These are phyloP conservation scores for Selaginella tamariscina DNA, from an alignment of 75 land plant species.

Conservation along the genomic window DNA sequence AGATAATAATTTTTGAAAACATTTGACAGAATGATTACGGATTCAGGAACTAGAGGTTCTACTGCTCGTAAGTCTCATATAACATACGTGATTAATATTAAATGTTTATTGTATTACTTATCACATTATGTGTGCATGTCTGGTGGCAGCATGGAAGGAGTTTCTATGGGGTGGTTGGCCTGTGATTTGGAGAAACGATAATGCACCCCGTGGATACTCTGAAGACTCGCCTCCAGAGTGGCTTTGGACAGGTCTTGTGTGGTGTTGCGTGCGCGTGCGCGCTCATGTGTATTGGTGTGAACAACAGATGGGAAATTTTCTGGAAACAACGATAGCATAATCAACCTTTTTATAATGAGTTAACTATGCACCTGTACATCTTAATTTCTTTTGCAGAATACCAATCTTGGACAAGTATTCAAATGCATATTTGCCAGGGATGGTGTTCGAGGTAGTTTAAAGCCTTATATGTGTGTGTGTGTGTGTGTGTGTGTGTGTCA, in stretches of 20 bases:
- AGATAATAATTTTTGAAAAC: no score
- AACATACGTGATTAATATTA: no score
- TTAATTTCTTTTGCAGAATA: slow-evolving; percentile 3
- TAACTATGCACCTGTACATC: no score
- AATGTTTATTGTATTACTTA: no score
- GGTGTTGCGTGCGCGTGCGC: no score
- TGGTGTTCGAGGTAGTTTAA: slow-evolving; percentile 11
- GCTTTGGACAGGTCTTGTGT: slow-evolving; percentile 15
- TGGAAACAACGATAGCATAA: no score
- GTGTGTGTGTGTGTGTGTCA: no score
- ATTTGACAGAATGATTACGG: neutral
- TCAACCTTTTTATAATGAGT: no score
- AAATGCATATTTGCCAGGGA: neutral
- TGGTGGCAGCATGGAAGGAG: slow-evolving; percentile 62
- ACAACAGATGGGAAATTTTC: no score
- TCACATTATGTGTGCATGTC: neutral
- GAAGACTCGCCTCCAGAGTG: slow-evolving; percentile 87
- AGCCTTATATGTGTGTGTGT: no score
- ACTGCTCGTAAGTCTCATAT: neutral
- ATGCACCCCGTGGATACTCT: slow-evolving; percentile 91
- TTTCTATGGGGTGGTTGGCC: slow-evolving; percentile 82
- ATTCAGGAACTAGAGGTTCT: neutral
- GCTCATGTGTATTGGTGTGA: no score
- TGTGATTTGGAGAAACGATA: slow-evolving; percentile 84
- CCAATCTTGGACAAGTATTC: slow-evolving; percentile 2